phyloP scores from a whole-genome alignment of 2,329 filamentous ascomycete species.

The Dryadomyces sulphureus region DNA sequence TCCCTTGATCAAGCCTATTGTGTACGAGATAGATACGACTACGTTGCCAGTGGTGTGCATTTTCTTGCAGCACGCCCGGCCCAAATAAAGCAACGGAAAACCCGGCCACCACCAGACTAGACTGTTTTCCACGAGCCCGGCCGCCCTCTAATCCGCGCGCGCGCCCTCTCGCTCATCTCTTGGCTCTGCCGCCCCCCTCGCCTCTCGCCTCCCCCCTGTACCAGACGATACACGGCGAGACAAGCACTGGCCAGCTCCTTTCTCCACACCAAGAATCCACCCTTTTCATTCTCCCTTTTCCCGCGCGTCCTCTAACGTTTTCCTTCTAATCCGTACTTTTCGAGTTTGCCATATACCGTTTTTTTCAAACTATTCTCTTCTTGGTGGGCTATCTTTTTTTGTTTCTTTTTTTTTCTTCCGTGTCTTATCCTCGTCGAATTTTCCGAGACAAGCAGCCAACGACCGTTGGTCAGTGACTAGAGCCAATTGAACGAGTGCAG shows the following conservation, averaged over 20 bases:
- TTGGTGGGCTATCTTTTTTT: neutral
- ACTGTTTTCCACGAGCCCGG: neutral
- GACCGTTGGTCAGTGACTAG: neutral
- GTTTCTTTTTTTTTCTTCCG: neutral
- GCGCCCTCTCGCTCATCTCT: too few relatives aligned
- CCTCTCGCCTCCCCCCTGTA: neutral
- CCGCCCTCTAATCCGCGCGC: neutral
- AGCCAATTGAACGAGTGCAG: neutral
- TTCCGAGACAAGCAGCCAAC: neutral
- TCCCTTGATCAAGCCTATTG: neutral
- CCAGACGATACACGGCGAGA: neutral
- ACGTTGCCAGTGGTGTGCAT: neutral
- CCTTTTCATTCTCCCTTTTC: neutral
- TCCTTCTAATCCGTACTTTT: neutral
- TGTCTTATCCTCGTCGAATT: neutral
- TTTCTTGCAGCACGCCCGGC: neutral
- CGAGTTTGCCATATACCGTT: neutral
- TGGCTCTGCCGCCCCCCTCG: neutral
- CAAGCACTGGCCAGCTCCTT: neutral
- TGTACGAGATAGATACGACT: neutral
- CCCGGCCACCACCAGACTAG: neutral
- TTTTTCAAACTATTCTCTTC: neutral
- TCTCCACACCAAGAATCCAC: neutral
- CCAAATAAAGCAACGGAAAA: neutral
- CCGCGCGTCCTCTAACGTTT: neutral